Evolutionary conservation across 2,329 filamentous ascomycete genomes (phyloP).

Genomic region (Rhynchosporium graminicola): DNA sequence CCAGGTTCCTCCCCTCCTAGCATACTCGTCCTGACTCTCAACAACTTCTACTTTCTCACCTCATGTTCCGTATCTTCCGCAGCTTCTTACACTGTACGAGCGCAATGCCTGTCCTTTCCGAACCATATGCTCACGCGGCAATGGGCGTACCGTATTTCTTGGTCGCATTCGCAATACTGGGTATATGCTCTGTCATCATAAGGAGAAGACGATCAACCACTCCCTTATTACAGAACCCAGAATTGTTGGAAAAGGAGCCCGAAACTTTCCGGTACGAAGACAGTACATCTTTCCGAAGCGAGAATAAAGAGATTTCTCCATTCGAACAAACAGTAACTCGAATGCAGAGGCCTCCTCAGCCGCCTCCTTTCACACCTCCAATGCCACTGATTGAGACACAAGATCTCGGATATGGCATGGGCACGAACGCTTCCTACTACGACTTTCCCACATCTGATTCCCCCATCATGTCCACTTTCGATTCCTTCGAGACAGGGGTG

Average conservation of each 20-base stretch:
- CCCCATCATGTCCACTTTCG: constrained; percentile 11
- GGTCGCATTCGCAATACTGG: constrained; percentile 16
- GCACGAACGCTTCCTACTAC: constrained; percentile 7
- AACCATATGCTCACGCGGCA: constrained; percentile 14
- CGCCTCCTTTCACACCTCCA: constrained; percentile 8
- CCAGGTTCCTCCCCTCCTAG: constrained; percentile 1
- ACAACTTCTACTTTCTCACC: constrained; percentile 12
- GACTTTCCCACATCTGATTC: constrained; percentile 7
- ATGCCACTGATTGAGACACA: constrained; percentile 10
- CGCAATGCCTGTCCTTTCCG: constrained; percentile 24
- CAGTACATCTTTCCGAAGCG: too few species aligned
- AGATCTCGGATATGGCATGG: constrained; percentile 9
- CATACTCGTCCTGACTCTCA: constrained; percentile 3
- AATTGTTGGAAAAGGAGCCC: not conserved
- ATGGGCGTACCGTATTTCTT: constrained; percentile 11
- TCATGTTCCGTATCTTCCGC: constrained; percentile 12
- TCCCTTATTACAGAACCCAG: not conserved
- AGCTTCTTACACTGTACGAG: not conserved
- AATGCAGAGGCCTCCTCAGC: constrained; percentile 25
- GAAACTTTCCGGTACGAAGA: not conserved
- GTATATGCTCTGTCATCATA: constrained; percentile 8
- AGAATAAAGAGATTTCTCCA: not conserved
- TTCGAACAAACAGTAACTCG: constrained; percentile 3
- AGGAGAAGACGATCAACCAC: constrained; percentile 9
- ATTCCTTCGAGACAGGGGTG: not conserved